Percentiles rank a stretch among this genome's conserved stretches.
Conservation (phyloP, 1,139 yeast genomes). For the Diutina mesorugosa region DNA sequence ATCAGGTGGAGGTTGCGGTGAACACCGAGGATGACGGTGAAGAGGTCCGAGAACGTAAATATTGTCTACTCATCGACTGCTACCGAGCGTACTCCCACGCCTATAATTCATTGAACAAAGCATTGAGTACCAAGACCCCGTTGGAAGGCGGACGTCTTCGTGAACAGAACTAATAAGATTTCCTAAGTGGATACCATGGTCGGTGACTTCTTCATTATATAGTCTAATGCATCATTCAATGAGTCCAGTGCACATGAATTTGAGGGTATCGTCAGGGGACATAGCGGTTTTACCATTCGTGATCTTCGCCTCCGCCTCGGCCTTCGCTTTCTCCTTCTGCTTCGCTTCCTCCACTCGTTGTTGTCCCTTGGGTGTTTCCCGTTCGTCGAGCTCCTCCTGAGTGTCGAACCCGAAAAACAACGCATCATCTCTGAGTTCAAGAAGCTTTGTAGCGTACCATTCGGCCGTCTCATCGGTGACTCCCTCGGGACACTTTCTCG, state of each 20-base stretch:
- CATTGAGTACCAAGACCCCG: background rate
- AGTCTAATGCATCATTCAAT: slow-evolving; percentile 8
- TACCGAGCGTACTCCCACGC: background rate
- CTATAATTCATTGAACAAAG: background rate
- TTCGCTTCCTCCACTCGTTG: slow-evolving; percentile 17
- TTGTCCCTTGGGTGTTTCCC: slow-evolving; percentile 30
- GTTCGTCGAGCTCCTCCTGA: slow-evolving; percentile 28
- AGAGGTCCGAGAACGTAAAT: background rate
- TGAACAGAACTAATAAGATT: background rate
- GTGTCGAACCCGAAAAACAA: slow-evolving; percentile 52
- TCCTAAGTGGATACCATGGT: background rate
- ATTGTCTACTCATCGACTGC: background rate
- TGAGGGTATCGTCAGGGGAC: slow-evolving; percentile 25
- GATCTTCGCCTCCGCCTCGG: slow-evolving; percentile 15
- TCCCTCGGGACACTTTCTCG: slow-evolving; percentile 18
- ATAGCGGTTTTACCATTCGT: slow-evolving; percentile 21
- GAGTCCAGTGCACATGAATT: slow-evolving; percentile 29
- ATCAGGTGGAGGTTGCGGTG: background rate
- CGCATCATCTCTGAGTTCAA: slow-evolving; percentile 40
- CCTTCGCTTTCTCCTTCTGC: slow-evolving; percentile 15
- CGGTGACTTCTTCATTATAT: background rate
- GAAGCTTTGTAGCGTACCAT: slow-evolving; percentile 48
- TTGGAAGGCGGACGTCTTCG: background rate
- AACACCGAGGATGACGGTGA: background rate
- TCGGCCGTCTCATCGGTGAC: slow-evolving; percentile 47